Conservation (phyloP, 352 stramenopile genomes). For the Phytophthora aleatoria region DNA sequence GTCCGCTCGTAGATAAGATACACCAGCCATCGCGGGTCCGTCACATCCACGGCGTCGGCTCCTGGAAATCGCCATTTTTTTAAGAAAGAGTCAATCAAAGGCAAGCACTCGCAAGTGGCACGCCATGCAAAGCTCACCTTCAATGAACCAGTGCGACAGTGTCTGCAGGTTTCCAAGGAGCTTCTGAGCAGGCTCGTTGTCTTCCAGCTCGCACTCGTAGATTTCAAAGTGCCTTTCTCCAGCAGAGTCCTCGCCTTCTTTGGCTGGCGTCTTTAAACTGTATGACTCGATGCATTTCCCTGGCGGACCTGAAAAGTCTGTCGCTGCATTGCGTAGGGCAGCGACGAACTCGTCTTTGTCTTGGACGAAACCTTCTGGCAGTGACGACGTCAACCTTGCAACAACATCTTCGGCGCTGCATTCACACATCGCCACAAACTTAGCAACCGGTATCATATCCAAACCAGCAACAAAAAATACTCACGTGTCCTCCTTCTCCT, state of each 20-base stretch:
- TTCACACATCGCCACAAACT: not conserved
- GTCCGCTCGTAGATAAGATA: conserved; percentile 79
- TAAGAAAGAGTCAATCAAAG: not conserved
- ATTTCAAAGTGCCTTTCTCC: conserved; percentile 58
- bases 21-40: conserved; percentile 74
- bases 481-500: conserved; percentile 54
- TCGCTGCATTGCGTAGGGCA: conserved; percentile 18
- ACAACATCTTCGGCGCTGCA: conserved; percentile 59
- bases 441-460: not conserved
- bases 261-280: conserved; percentile 11
- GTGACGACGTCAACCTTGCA: conserved; percentile 48
- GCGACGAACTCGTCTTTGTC: conserved; percentile 48
- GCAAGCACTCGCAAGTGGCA: not conserved
- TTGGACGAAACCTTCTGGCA: conserved; percentile 49
- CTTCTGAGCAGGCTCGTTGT: conserved; percentile 57
- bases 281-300: conserved; percentile 54
- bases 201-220: conserved; percentile 64
- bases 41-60: conserved; percentile 74
- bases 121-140: conserved; percentile 44
- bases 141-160: conserved; percentile 83
- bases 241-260: conserved; percentile 2
- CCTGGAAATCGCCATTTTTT: conserved; percentile 29
- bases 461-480: conserved; percentile 1
- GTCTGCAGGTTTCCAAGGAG: conserved; percentile 76
- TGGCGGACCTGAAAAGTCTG: conserved; percentile 45